Evolutionary conservation across 1,284 basidiomycete species (phyloP), one percentile per base, ranked within the genome.

Genomic region (Fistulinella cinereoalba): DNA sequence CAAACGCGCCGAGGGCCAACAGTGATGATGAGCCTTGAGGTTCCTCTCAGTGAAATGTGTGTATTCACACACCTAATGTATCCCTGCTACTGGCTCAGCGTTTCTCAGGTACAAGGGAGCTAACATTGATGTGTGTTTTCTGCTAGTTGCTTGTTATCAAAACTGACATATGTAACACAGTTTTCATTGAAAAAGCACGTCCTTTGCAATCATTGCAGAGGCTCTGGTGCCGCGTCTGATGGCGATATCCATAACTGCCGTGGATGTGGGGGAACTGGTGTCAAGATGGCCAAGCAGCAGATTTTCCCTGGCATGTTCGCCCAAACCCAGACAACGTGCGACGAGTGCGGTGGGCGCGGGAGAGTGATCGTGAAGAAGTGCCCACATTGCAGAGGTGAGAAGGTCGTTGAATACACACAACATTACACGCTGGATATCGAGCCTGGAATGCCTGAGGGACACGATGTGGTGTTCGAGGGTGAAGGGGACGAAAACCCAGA

Each of bases 271-370:
- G 94, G 94, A n/a, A 75, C 83, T 46, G 94, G 94, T 33, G 77
- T 94, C 46, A 85, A 88, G 58, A 68, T 96, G 24, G 79, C 86
- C 46, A 86, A 92, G 47, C 92, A 96, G 65, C 94, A 96, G 73
- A 89, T 97, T 54, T 93, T 95, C 75, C 92, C 93, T 1, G 92
- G 92, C 19, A 95, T 96, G 92, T 89, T 87, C 59, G 88, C 86
- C 0, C 85, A 94, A 70, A 80, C 85, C 50, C 86, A 93, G 71
- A 68, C 78, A 49, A 79, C 83, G 27, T 91, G 90, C 65, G 80
- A 80, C 51, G 83, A 88, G 37, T 97, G 94, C 61, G 75, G 77
- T 40, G 94, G 95, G 6, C 82, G 86, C 46, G 92, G 94, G 10
- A 83, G 79, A 53, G 72, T 84, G 39, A 89, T 97, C 60, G 80